These are phyloP conservation scores for Aspergillus viridinutans DNA, from an alignment of 2,329 filamentous ascomycete species.

Conservation along the genomic window DNA sequence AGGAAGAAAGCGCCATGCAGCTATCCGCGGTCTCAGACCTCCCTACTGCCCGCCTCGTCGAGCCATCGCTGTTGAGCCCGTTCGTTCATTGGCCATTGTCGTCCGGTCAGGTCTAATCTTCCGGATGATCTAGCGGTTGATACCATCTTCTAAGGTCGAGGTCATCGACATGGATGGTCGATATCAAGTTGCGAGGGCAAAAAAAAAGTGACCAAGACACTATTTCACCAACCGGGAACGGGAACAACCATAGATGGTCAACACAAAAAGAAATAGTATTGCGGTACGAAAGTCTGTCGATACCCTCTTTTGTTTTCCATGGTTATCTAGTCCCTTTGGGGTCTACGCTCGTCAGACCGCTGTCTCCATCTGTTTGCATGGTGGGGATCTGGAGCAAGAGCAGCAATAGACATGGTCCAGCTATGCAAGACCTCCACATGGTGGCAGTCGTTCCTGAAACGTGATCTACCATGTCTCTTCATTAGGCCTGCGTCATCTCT, in stretches of 20 bases:
- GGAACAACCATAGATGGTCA: neutral
- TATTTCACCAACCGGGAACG: constrained; percentile 4
- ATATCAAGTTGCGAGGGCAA: constrained; percentile 4
- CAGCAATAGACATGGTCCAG: constrained; percentile 8
- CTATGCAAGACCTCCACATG: constrained; percentile 28
- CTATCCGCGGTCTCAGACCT: constrained; percentile 32
- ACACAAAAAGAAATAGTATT: constrained; percentile 1
- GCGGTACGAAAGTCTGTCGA: constrained; percentile 10
- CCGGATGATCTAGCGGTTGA: constrained; percentile 17
- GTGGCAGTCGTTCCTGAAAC: constrained; percentile 23
- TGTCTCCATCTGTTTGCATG: constrained; percentile 27
- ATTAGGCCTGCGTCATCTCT: constrained; percentile 15
- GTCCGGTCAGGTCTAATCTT: constrained; percentile 17
- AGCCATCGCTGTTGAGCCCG: constrained; percentile 12
- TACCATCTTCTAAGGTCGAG: constrained; percentile 13
- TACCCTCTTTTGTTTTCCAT: constrained; percentile 3
- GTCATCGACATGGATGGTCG: constrained; percentile 11
- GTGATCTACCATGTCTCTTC: constrained; percentile 18
- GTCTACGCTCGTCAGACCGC: constrained; percentile 14
- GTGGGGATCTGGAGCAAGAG: constrained; percentile 9
- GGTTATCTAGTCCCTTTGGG: constrained; percentile 4
- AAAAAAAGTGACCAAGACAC: neutral
- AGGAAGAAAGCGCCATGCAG: constrained; percentile 26
- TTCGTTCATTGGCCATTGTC: constrained; percentile 20
- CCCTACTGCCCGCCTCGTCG: constrained; percentile 21